Evolutionary conservation across 2,329 filamentous ascomycete genomes (phyloP).

Genomic region (Colletotrichum paranaense): DNA sequence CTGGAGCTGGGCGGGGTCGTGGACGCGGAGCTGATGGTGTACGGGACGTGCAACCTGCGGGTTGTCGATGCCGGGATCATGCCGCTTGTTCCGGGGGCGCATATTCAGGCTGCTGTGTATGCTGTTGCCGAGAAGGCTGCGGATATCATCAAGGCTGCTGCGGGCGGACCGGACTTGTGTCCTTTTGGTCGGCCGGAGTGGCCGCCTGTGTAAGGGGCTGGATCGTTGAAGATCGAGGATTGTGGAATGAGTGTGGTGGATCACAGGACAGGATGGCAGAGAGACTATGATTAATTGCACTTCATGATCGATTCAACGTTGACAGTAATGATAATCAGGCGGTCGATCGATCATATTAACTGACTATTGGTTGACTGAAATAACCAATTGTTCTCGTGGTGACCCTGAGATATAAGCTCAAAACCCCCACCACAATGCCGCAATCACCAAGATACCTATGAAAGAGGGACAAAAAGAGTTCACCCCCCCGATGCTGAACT

Average conservation of each 20-base stretch:
- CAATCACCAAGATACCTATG: no score
- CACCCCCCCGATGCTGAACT: no score
- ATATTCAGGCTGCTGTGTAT: constrained; percentile 65
- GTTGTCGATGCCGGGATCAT: constrained; percentile 63
- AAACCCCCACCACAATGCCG: no score
- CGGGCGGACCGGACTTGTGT: not conserved
- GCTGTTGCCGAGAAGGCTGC: constrained; percentile 64
- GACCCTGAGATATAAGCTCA: no score
- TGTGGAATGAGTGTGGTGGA: not conserved
- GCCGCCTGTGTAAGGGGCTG: not conserved
- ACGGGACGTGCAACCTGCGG: constrained; percentile 59
- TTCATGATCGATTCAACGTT: not conserved
- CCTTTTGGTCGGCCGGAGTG: constrained; percentile 8
- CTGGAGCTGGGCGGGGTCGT: constrained; percentile 58
- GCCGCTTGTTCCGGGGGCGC: constrained; percentile 57
- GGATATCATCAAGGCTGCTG: constrained; percentile 55
- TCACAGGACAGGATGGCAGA: not conserved
- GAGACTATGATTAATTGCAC: not conserved
- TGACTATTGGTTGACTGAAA: no score
- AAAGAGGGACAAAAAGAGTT: no score
- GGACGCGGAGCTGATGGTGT: constrained; percentile 54
- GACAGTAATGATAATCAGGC: not conserved
- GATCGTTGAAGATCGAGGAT: not conserved
- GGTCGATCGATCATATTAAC: no score
- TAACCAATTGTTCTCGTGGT: no score